These are phyloP conservation scores for Calvatia gigantea DNA, from an alignment of 768 basidiomycete genomes.

Conservation along the genomic window DNA sequence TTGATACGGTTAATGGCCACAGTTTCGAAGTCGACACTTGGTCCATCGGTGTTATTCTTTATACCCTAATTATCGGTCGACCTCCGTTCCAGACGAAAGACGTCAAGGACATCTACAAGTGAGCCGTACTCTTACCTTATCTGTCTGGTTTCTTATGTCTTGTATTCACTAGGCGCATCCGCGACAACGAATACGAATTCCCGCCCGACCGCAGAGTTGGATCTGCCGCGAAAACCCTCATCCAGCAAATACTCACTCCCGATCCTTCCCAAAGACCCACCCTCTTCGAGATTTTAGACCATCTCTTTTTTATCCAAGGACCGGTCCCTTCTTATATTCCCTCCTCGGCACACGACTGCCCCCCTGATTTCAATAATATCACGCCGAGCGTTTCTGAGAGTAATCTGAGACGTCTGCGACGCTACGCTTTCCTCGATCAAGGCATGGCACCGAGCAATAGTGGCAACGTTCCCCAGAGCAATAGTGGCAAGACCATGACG, in stretches of 20 bases:
- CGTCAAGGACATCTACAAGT: slow-evolving; percentile 95
- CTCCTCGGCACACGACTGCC: slow-evolving; percentile 65
- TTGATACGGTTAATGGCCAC: slow-evolving; percentile 93
- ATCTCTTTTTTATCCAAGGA: slow-evolving; percentile 81
- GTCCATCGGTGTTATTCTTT: slow-evolving; percentile 96
- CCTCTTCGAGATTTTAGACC: slow-evolving; percentile 79
- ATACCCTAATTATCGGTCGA: slow-evolving; percentile 91
- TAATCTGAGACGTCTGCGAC: slow-evolving; percentile 70
- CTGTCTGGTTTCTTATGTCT: slow-evolving; percentile 4
- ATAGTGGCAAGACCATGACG: slow-evolving; percentile 37
- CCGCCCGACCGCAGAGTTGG: slow-evolving; percentile 75
- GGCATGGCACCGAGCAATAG: slow-evolving; percentile 27
- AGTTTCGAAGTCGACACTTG: slow-evolving; percentile 99
- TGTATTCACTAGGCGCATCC: slow-evolving; percentile 67
- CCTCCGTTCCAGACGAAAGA: slow-evolving; percentile 99
- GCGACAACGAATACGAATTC: slow-evolving; percentile 91
- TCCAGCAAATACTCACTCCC: slow-evolving; percentile 81
- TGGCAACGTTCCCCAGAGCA: slow-evolving; percentile 14
- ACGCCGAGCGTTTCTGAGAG: slow-evolving; percentile 52
- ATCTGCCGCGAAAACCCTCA: slow-evolving; percentile 66
- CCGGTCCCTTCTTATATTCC: slow-evolving; percentile 82
- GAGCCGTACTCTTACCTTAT: slow-evolving; percentile 20
- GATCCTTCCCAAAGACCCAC: slow-evolving; percentile 81
- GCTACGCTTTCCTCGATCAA: slow-evolving; percentile 59
- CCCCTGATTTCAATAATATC: slow-evolving; percentile 75